Base-by-base conservation (phyloP, 2,329 filamentous ascomycete species). In the Colletotrichum horii region DNA sequence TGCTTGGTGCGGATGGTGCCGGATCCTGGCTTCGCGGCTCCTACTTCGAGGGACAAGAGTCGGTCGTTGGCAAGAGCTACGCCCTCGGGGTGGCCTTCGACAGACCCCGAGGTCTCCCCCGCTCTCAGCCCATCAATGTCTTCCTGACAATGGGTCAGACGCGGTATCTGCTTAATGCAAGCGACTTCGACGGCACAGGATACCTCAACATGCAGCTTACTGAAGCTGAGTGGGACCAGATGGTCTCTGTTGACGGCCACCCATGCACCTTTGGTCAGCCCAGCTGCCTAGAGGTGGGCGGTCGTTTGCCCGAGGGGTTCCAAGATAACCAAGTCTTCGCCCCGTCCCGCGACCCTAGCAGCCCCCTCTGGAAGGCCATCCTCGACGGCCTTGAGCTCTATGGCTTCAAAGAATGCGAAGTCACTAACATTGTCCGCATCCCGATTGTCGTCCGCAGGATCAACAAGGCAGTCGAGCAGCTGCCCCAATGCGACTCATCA, bases 141-240 rank as follows among this genome's bases (percentile, higher is more conserved):
- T 84, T 84, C 74, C 77, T 85, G 15, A 85, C 83, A 0, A 79
- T 85, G 8, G 82, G 82, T 8, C 83, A 85, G 76, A 85, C 83
- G 1, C 78, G 83, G 1, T 85, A 84, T 56, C 77, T 84, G 22
- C 79, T 85, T 12, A 85, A 85, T 56, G 83, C 83, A 19, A 83
- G 82, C 69, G 81, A 84, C 58, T 77, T 79, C 34, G 82, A 84
- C 36, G 81, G 83, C 84, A 84, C 75, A 83, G 58, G 58, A 0
- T 61, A 61, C 30, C 58, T 61, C 6, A 61, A 61, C 11, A 61
- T 84, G 83, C 83, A 84, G 68, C 78, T 84, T 52, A 84, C 82
- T 0, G 81, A 84, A 67, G 80, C 83, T 16, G 83, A 84, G 56
- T 85, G 82, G 82, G 77, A 83, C 28, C 58, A 61, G 11, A 61